Evolutionary conservation across 345 rosid genomes (phyloP).

Genomic region (Syzygium oleosum): DNA sequence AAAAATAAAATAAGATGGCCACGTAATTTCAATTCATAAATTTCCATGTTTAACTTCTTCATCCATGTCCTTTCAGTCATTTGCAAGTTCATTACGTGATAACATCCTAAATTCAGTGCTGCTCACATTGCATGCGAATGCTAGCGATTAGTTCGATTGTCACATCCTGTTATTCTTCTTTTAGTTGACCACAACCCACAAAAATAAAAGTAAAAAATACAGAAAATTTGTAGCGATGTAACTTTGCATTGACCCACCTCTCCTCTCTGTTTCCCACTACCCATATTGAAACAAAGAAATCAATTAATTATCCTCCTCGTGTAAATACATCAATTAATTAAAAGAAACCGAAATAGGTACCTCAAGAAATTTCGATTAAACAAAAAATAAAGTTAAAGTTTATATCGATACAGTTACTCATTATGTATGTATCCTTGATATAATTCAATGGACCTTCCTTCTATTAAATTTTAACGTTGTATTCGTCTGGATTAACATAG

Average conservation of each 20-base stretch:
- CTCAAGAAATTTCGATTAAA: not conserved
- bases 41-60: not conserved
- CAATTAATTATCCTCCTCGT: not conserved
- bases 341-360: not conserved
- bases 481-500: not conserved
- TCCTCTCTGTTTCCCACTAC: not conserved
- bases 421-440: not conserved
- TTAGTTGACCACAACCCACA: not conserved
- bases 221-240: not conserved
- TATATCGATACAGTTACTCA: not conserved
- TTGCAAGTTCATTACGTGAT: too few species aligned
- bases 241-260: not conserved
- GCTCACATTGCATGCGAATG: not conserved
- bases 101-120: too few species aligned
- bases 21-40: not conserved
- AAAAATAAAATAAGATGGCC: not conserved
- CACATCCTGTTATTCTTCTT: not conserved
- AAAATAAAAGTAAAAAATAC: not conserved
- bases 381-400: not conserved
- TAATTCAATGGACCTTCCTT: not conserved
- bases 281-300: not conserved
- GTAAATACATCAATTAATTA: not conserved
- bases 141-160: not conserved
- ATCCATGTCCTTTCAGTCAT: too few species aligned
- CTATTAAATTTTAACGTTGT: not conserved